Evolutionary conservation across 371 early-diverging fungal species (phyloP).

Genomic region (Vairimorpha ceranae): DNA sequence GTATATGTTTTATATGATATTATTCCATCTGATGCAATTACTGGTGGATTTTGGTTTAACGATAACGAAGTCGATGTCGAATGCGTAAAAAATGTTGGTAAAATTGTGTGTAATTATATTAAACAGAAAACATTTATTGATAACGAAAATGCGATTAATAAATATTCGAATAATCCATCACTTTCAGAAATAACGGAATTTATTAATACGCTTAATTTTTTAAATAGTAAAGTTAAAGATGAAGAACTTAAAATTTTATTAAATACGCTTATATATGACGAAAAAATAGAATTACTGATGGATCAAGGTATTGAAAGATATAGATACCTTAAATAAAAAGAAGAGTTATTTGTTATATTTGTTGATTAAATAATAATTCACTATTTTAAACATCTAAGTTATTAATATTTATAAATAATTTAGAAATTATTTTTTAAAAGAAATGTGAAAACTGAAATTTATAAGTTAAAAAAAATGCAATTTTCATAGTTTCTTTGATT

Average conservation of each 20-base stretch:
- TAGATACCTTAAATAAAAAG: constrained; percentile 8
- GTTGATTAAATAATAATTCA: no score
- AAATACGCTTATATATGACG: constrained; percentile 78
- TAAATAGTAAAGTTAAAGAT: constrained; percentile 66
- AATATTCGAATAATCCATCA: constrained; percentile 37
- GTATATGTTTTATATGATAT: constrained; percentile 81
- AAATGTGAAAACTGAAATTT: no score
- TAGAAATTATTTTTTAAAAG: no score
- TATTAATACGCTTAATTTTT: constrained; percentile 43
- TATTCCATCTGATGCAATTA: constrained; percentile 78
- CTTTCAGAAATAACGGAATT: constrained; percentile 44
- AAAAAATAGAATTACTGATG: constrained; percentile 67
- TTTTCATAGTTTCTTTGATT: no score
- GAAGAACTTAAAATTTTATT: constrained; percentile 72
- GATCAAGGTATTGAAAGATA: constrained; percentile 21
- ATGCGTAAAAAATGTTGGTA: constrained; percentile 75
- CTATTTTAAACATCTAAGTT: no score
- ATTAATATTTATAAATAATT: no score
- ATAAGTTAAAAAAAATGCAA: no score
- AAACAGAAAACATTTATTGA: constrained; percentile 65
- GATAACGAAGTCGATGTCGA: constrained; percentile 86
- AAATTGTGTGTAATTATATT: constrained; percentile 71
- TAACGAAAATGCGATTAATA: constrained; percentile 11
- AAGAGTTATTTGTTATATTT: no score
- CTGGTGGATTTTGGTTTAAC: constrained; percentile 91